phyloP scores from a whole-genome alignment of 108 stramenopile genomes.

The Skeletonema tropicum region DNA sequence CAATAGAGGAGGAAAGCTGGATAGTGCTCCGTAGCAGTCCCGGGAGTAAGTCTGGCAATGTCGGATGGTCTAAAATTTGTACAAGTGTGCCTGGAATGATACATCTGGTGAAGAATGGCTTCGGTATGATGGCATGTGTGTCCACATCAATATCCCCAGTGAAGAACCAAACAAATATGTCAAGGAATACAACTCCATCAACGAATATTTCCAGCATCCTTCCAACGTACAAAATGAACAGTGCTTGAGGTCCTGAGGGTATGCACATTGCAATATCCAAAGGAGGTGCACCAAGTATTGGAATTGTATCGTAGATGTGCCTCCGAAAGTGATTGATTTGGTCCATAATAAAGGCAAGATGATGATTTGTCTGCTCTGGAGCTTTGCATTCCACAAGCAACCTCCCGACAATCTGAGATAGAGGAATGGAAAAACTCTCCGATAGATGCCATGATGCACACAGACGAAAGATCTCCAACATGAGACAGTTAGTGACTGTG shows the following conservation, averaged over 20 bases:
- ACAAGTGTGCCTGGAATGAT: conserved; percentile 70
- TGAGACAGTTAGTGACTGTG: conserved; percentile 58
- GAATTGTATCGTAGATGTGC: conserved; percentile 30
- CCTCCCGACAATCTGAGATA: conserved; percentile 42
- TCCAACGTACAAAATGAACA: conserved; percentile 49
- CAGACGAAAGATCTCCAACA: conserved; percentile 60
- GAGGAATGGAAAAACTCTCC: conserved; percentile 43
- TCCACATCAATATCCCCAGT: conserved; percentile 69
- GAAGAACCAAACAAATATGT: conserved; percentile 75
- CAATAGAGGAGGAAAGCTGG: conserved; percentile 31
- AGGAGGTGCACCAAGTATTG: conserved; percentile 41
- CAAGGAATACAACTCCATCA: conserved; percentile 62
- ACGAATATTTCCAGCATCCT: conserved; percentile 52
- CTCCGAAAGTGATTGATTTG: conserved; percentile 39
- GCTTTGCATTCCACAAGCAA: conserved; percentile 47
- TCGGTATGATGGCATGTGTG: conserved; percentile 58
- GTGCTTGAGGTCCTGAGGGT: conserved; percentile 60
- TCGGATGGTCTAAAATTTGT: conserved; percentile 74
- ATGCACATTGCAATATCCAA: conserved; percentile 48
- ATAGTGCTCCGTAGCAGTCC: conserved; percentile 27
- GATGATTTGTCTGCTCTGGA: conserved; percentile 35
- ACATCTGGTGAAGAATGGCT: conserved; percentile 66
- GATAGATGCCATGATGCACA: conserved; percentile 61
- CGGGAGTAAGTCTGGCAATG: conserved; percentile 58
- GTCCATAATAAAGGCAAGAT: conserved; percentile 42